Percentiles rank a stretch among this genome's conserved stretches.
Evolutionary conservation across 140 eudicot species (phyloP).

Genomic region (Cichorium intybus): DNA sequence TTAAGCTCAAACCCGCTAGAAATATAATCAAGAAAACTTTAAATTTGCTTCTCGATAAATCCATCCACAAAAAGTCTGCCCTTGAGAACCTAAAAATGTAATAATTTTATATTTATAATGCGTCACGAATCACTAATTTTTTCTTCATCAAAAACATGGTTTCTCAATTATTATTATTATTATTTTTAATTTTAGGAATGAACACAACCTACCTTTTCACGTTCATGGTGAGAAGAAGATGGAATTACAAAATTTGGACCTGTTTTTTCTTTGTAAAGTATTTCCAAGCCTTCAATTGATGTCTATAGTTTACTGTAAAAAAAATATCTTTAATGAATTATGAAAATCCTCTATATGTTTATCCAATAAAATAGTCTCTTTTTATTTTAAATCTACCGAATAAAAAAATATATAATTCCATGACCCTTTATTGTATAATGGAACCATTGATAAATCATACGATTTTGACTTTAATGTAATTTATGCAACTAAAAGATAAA

Average conservation of each 20-base stretch:
- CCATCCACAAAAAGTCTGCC: conserved; percentile 77
- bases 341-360: no score
- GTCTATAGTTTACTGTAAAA: conserved; percentile 63
- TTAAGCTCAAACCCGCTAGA: conserved; percentile 93
- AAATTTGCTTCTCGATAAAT: conserved; percentile 56
- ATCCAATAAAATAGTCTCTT: no score
- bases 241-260: no score
- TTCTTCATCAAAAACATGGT: no score
- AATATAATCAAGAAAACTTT: conserved; percentile 78
- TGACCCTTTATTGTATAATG: conserved; percentile 64
- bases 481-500: no score
- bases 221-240: conserved; percentile 44
- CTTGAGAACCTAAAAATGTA: conserved; percentile 52
- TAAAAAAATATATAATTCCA: background rate
- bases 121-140: background rate
- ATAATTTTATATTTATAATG: background rate
- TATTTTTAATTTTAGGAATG: background rate
- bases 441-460: no score
- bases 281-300: conserved; percentile 62
- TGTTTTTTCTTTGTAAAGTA: conserved; percentile 45
- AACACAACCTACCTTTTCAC: conserved; percentile 56
- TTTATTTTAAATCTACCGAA: conserved; percentile 3
- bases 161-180: background rate
- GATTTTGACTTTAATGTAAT: no score
- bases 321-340: no score